These are phyloP conservation scores for Sisymbrium irio DNA, from an alignment of 345 rosid genomes.

Conservation along the genomic window DNA sequence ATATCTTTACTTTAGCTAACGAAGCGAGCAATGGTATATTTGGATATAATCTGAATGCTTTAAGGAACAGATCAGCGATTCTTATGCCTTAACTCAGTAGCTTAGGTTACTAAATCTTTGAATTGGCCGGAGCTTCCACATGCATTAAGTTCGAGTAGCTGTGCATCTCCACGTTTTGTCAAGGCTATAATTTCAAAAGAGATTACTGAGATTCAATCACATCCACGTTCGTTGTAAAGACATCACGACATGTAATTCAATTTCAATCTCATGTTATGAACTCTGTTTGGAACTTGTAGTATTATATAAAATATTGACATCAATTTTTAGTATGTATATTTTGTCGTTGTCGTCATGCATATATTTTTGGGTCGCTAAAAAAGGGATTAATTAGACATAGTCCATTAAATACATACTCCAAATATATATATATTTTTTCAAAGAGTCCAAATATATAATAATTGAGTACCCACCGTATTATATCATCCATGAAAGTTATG, in stretches of 20 bases:
- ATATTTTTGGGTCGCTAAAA: not conserved
- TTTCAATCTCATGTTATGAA: not conserved
- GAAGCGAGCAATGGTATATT: not conserved
- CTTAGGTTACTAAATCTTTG: not conserved
- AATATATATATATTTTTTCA: too few relatives aligned
- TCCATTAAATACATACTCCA: not conserved
- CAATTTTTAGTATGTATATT: not conserved
- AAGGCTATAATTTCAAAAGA: not conserved
- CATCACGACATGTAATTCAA: not conserved
- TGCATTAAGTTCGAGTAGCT: not conserved
- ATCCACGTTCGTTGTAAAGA: not conserved
- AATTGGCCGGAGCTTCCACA: not conserved
- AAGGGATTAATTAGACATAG: not conserved
- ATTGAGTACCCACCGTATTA: not conserved
- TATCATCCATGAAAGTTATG: not conserved
- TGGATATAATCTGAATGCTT: not conserved
- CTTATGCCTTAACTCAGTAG: not conserved
- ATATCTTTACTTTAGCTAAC: too few relatives aligned
- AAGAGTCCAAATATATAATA: not conserved
- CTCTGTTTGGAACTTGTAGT: not conserved
- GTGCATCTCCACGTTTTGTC: not conserved
- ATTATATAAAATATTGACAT: too few relatives aligned
- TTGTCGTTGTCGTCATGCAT: conserved; percentile 5
- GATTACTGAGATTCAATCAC: not conserved
- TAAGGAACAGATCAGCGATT: not conserved